These are phyloP conservation scores for Coniella vitis DNA, from an alignment of 2,329 filamentous ascomycete species.

Conservation along the genomic window DNA sequence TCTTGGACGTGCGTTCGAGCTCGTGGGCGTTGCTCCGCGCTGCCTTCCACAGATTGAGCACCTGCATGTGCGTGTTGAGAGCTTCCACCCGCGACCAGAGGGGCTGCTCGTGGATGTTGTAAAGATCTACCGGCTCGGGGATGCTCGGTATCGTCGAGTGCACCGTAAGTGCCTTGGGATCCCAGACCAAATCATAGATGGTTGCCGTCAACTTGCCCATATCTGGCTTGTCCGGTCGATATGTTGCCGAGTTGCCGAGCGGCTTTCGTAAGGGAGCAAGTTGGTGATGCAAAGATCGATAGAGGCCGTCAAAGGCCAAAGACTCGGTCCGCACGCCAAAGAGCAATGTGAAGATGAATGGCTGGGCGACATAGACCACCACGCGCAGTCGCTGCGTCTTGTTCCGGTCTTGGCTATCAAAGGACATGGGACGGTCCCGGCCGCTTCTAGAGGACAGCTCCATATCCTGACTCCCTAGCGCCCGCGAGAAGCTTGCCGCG, in stretches of 20 bases:
- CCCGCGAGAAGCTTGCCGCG: slow-evolving; percentile 38
- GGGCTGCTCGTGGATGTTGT: slow-evolving; percentile 21
- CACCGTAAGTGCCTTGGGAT: slow-evolving; percentile 47
- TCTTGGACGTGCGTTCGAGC: slow-evolving; percentile 58
- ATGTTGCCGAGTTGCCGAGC: slow-evolving; percentile 49
- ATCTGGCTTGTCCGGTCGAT: slow-evolving; percentile 45
- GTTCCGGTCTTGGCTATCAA: slow-evolving; percentile 44
- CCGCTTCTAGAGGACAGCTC: slow-evolving; percentile 18
- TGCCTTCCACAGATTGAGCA: slow-evolving; percentile 49
- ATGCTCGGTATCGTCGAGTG: slow-evolving; percentile 63
- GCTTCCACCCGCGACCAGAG: slow-evolving; percentile 57
- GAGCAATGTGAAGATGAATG: slow-evolving; percentile 72
- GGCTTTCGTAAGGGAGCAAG: slow-evolving; percentile 52
- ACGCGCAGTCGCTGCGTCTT: slow-evolving; percentile 56
- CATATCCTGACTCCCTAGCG: slow-evolving; percentile 35
- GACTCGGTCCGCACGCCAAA: slow-evolving; percentile 58
- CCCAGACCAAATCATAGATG: slow-evolving; percentile 59
- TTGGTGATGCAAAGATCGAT: slow-evolving; percentile 54
- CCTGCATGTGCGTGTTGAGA: slow-evolving; percentile 57
- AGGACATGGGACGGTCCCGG: slow-evolving; percentile 18
- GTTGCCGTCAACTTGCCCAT: slow-evolving; percentile 28
- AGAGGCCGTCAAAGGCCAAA: slow-evolving; percentile 47
- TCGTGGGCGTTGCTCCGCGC: slow-evolving; percentile 38
- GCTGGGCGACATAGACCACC: slow-evolving; percentile 65
- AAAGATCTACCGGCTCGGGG: slow-evolving; percentile 36